Conservation (phyloP, 2,329 filamentous ascomycete species). For the Botrytis galanthina region DNA sequence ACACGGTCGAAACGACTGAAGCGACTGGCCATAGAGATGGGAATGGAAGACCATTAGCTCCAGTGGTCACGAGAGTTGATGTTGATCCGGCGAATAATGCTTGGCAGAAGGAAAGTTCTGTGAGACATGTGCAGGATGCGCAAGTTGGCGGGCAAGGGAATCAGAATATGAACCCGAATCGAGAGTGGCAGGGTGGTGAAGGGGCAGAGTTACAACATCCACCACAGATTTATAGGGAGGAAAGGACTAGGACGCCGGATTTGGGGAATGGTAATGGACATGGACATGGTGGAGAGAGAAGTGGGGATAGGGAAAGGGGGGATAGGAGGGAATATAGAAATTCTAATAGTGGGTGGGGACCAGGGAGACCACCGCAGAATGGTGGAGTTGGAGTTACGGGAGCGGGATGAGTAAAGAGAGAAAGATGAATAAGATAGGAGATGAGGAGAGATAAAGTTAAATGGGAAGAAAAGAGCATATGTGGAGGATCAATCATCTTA, state of each 20-base stretch:
- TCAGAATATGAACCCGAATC: conserved; percentile 50
- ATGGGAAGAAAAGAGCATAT: conserved; percentile 6
- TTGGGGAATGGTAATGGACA: conserved; percentile 30
- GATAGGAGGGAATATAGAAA: conserved; percentile 33
- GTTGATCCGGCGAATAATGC: conserved; percentile 75
- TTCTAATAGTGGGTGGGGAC: conserved; percentile 36
- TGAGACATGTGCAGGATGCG: conserved; percentile 70
- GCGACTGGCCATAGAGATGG: conserved; percentile 51
- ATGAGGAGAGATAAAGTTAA: background rate
- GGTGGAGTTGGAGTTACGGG: conserved; percentile 39
- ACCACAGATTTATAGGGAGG: conserved; percentile 29
- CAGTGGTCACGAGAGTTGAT: conserved; percentile 69
- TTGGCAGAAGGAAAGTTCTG: conserved; percentile 80
- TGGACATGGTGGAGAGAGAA: conserved; percentile 21
- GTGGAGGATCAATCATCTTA: conserved; percentile 9
- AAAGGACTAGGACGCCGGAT: conserved; percentile 37
- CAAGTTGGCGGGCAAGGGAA: conserved; percentile 37
- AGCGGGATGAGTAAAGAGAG: conserved; percentile 27
- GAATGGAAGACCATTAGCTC: conserved; percentile 46
- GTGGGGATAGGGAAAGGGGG: background rate
- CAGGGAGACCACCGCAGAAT: conserved; percentile 35
- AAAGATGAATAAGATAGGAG: background rate
- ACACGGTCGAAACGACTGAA: conserved; percentile 60
- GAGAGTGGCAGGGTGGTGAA: conserved; percentile 43
- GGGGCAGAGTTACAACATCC: conserved; percentile 34